A percentile compares a stretch with the other conserved stretches of the same genome.
Evolutionary conservation across 306 rosid genomes (phyloP).

Genomic region (Spatholobus suberectus): DNA sequence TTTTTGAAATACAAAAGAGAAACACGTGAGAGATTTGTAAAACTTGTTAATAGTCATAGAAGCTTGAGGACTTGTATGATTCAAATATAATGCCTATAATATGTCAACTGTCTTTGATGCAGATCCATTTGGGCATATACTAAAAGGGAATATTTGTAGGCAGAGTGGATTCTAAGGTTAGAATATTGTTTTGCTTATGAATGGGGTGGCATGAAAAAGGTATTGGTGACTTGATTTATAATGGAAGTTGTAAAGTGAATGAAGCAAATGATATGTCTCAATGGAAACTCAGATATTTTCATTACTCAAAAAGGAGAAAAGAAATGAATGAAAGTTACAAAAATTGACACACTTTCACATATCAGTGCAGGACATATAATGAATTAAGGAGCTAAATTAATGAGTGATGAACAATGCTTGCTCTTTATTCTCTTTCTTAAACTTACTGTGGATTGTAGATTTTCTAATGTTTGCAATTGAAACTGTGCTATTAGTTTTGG

Average conservation of each 20-base stretch:
- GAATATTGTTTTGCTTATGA: slow-evolving; percentile 34
- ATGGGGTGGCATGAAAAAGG: slow-evolving; percentile 32
- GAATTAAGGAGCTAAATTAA: slow-evolving; percentile 24
- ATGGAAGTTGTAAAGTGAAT: slow-evolving; percentile 11
- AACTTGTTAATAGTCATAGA: neutral
- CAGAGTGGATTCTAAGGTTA: slow-evolving; percentile 36
- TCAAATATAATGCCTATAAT: slow-evolving; percentile 15
- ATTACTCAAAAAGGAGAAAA: slow-evolving; percentile 18
- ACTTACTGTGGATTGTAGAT: slow-evolving; percentile 16
- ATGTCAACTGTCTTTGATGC: slow-evolving; percentile 38
- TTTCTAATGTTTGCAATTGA: slow-evolving; percentile 34
- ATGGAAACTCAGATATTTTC: slow-evolving; percentile 29
- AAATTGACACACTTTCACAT: slow-evolving; percentile 32
- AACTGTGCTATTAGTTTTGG: neutral
- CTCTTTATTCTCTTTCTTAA: slow-evolving; percentile 27
- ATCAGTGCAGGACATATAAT: slow-evolving; percentile 12
- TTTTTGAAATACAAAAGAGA: slow-evolving; percentile 36
- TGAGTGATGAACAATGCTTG: neutral
- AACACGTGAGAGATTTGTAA: slow-evolving; percentile 22
- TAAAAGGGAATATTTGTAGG: slow-evolving; percentile 32
- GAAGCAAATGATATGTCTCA: slow-evolving; percentile 36
- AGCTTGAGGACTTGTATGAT: slow-evolving; percentile 31
- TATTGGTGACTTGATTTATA: slow-evolving; percentile 31
- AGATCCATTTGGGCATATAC: slow-evolving; percentile 42
- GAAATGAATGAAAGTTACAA: slow-evolving; percentile 26